Base-by-base conservation (phyloP, 345 rosid genomes). In the Mercurialis annua region DNA sequence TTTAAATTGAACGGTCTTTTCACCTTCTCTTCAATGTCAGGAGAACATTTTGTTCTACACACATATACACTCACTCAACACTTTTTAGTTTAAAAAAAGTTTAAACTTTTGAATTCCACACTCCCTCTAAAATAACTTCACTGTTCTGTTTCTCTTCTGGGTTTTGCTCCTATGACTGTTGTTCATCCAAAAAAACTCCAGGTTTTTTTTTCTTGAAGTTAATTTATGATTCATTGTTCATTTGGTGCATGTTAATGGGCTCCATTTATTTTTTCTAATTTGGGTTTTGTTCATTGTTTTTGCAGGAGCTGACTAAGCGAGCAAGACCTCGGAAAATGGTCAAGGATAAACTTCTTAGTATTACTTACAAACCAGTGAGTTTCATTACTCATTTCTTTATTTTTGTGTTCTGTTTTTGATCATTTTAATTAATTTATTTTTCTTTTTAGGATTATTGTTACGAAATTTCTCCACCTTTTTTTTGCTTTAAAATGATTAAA, bases 1-100 rank as follows among this genome's bases (percentile, higher is more conserved):
- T 55, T 55, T 6, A 29, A 55, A 55, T 30, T 30, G 17, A 55
- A 55, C 60, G 38, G 60, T 55, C 59, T 30, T 27, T 29, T 30
- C 38, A 29, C n/a, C n/a, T 55, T 27, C 55, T 1, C 55, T 29
- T 7, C 2, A 9, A 5, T 24, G 31, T 17, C 5, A 30, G 4
- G 21, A 6, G 7, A 6, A 1, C 38, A 29, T 30, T 30, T 17
- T 18, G 16, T 6, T 31, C n/a, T n/a, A n/a, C n/a, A n/a, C n/a
- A n/a, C n/a, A n/a, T n/a, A n/a, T n/a, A n/a, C n/a, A n/a, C n/a
- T n/a, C n/a, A n/a, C n/a, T n/a, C n/a, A n/a, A n/a, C n/a, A n/a
- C n/a, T n/a, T n/a, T n/a, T n/a, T n/a, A n/a, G n/a, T n/a, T n/a
- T n/a, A n/a, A n/a, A n/a, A n/a, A n/a, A n/a, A n/a, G n/a, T n/a